phyloP scores from a whole-genome alignment of 148 eudicot species.

The Rhododendron henanense region DNA sequence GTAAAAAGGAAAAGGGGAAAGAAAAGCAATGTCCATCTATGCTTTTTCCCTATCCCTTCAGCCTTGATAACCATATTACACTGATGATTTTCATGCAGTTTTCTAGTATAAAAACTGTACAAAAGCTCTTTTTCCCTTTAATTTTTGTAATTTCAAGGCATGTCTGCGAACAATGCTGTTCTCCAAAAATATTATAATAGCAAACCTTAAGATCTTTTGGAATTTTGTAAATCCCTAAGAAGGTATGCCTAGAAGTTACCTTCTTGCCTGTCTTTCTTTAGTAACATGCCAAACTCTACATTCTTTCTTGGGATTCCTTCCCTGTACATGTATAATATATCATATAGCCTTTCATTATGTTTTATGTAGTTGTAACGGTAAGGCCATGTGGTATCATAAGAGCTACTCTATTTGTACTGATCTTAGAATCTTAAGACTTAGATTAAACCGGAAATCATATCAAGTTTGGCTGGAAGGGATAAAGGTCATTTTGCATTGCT shows the following conservation, averaged over 20 bases:
- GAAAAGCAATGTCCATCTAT: slow-evolving; percentile 16
- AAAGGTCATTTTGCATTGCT: background rate
- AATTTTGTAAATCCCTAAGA: slow-evolving; percentile 41
- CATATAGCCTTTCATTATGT: background rate
- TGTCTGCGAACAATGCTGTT: slow-evolving; percentile 17
- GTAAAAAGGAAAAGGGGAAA: background rate
- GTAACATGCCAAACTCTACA: slow-evolving; percentile 43
- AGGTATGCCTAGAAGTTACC: slow-evolving; percentile 25
- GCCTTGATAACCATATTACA: slow-evolving; percentile 2
- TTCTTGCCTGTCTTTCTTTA: slow-evolving; percentile 29
- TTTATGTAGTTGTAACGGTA: background rate
- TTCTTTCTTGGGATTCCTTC: slow-evolving; percentile 49
- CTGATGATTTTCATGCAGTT: slow-evolving; percentile 38
- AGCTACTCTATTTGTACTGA: background rate
- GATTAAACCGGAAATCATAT: background rate
- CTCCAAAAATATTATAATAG: slow-evolving; percentile 11
- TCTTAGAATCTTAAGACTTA: background rate
- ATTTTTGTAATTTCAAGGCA: slow-evolving; percentile 17
- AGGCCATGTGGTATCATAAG: background rate
- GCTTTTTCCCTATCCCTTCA: slow-evolving; percentile 15
- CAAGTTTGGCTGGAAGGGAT: slow-evolving; percentile 1
- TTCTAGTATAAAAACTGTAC: background rate
- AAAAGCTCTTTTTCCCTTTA: slow-evolving; percentile 7
- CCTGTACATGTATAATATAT: slow-evolving; percentile 11
- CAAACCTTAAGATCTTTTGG: slow-evolving; percentile 23